phyloP scores from a whole-genome alignment of 2,329 filamentous ascomycete genomes.

The Monilinia vaccinii-corymbosi region DNA sequence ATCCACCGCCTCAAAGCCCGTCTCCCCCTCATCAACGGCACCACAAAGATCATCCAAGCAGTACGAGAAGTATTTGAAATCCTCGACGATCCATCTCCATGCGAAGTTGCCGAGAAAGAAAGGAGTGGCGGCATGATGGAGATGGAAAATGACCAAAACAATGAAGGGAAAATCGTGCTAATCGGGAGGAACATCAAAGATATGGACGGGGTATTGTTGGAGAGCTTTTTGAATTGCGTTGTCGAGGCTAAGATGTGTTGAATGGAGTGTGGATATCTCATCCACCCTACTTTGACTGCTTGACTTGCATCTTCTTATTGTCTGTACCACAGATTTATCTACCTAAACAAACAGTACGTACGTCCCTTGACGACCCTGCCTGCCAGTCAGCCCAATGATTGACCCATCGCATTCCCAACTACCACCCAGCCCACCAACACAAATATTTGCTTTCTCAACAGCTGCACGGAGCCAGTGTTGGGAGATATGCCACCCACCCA shows the following conservation, averaged over 20 bases:
- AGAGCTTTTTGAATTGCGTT: slow-evolving; percentile 5
- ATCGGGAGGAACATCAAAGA: slow-evolving; percentile 1
- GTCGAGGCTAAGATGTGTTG: neutral
- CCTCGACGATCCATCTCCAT: slow-evolving; percentile 43
- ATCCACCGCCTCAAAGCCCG: slow-evolving; percentile 85
- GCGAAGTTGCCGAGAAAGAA: too few relatives aligned
- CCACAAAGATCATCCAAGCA: slow-evolving; percentile 73
- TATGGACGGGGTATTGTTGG: neutral
- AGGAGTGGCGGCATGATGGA: neutral
- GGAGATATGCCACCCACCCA: too few relatives aligned
- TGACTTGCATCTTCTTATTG: too few relatives aligned
- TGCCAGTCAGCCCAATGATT: too few relatives aligned
- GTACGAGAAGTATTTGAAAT: slow-evolving; percentile 93
- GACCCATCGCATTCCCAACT: too few relatives aligned
- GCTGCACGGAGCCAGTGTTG: too few relatives aligned
- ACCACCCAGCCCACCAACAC: too few relatives aligned
- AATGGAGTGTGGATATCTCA: neutral
- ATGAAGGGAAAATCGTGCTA: slow-evolving; percentile 3
- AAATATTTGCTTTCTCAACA: too few relatives aligned
- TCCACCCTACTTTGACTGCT: neutral
- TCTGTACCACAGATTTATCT: too few relatives aligned
- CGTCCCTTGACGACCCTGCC: too few relatives aligned
- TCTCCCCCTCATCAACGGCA: slow-evolving; percentile 50
- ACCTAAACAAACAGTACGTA: too few relatives aligned
- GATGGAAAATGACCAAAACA: neutral